Evolutionary conservation across 1,284 basidiomycete genomes (phyloP), one percentile per base, ranked within the genome.

Genomic region (Trametes pubescens): DNA sequence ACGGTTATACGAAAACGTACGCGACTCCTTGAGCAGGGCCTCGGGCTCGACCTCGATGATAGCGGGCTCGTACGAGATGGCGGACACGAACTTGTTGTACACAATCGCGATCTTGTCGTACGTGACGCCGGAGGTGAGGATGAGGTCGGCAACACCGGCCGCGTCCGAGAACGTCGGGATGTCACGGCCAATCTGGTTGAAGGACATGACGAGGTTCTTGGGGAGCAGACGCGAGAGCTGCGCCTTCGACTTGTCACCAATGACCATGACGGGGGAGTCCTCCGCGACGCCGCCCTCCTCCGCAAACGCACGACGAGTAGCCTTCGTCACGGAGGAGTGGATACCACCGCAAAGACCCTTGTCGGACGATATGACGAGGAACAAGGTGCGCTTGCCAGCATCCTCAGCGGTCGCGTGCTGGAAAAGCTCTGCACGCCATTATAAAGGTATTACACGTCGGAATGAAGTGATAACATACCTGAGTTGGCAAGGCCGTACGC

Each of bases 321-420:
- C 86, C 83, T 98, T 98, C 72, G 93, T 87, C 75, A 99, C 93
- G 65, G 95, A 96, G 47, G 97, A 99, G 86, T 99, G 97, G 77
- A 99, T 98, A 89, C 98, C 98, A 82, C 98, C 98, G 79, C 97
- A 99, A 64, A 99, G 94, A 82, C 98, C 97, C 84, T 98, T 97
- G 89, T 99, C 97, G 64, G 96, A 99, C 54, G 97, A 98, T 74
- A 97, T 80, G 78, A 96, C 93, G 71, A 99, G 80, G 83, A 96
- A 94, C 71, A 98, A 92, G 75, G 93, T 91, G 80, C 88, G 90
- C 73, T 87, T 83, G 37, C 83, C 78, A 13, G 85, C 77, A 62
- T 85, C 84, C 74, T 91, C 86, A 18, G 87, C 79, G 52, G 87
- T 81, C 37, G 92, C 80, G 77, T 95, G 85, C 68, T 87, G 81